Evolutionary conservation across 768 basidiomycete genomes (phyloP), one percentile per base, ranked within the genome.

Genomic region (Tylopilus balloui): DNA sequence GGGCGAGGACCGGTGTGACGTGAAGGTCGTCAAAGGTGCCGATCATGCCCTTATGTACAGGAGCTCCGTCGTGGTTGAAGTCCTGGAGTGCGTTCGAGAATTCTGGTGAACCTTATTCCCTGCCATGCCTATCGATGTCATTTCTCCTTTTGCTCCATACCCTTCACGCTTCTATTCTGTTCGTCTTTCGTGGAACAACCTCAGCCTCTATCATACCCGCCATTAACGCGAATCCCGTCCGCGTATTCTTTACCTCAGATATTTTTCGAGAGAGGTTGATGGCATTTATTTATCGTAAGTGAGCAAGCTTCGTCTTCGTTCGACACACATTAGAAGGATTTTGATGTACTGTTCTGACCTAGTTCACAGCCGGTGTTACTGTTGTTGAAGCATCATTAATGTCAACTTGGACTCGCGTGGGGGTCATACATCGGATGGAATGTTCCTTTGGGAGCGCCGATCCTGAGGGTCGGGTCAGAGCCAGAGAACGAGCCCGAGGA

Each of bases 31-130:
- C 45, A 82, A 80, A 59, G 89, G 89, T 31, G 94, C 90, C 17
- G 92, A 92, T 57, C 95, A 99, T 67, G 85, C 83, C 42, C 74
- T 99, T 46, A 92, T 99, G 90, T 96, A 92, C 69, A 86, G 84
- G 64, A 88, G 86, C 64, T 77, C 78, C 48, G 88, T 92, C 27
- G 88, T 93, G 45, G 81, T 93, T 23, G 91, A 93, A 55, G 87
- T 88, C 28, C 69, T 93, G 37, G 91, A 93, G 67, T 75, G 77
- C 51, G 69, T 87, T 34, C 70, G 79, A 51, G 76, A 79, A 45
- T 79, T 73, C 50, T 84, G 82, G 82, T 68, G 54, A 69, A 51
- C 19, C 41, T 32, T 23, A 24, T 41, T 43, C 32, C 17, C 36
- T 34, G 10, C 37, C 32, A 28, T 48, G 42, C 36, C 35, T 27